Percentiles rank a stretch among this genome's conserved stretches.
phyloP scores from a whole-genome alignment of 768 basidiomycete species.

The Plicaturopsis crispa region DNA sequence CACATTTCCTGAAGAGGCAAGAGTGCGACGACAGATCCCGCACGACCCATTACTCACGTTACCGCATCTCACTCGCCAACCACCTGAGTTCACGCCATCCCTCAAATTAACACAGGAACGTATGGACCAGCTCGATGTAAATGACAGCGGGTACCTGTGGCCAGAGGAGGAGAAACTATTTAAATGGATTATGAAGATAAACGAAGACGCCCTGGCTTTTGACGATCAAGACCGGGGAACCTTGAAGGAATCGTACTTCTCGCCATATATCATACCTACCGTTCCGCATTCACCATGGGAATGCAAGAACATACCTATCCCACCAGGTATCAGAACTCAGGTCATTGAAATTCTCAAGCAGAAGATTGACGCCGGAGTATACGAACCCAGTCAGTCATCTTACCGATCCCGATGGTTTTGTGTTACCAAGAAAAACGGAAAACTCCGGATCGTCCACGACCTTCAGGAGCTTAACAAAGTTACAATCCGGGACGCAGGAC shows the following conservation, averaged over 20 bases:
- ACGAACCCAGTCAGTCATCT: constrained; percentile 28
- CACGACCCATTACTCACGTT: constrained; percentile 24
- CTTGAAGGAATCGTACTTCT: constrained; percentile 19
- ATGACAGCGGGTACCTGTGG: constrained; percentile 17
- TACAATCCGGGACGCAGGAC: constrained; percentile 25
- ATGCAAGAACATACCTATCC: constrained; percentile 18
- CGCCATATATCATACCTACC: constrained; percentile 22
- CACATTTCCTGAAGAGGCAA: constrained; percentile 23
- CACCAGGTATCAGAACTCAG: constrained; percentile 16
- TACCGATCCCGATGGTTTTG: constrained; percentile 34
- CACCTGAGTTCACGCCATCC: constrained; percentile 23
- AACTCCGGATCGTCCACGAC: constrained; percentile 26
- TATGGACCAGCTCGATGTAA: constrained; percentile 16
- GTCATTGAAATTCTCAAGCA: constrained; percentile 22
- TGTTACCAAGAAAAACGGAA: constrained; percentile 30
- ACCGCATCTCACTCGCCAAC: constrained; percentile 17
- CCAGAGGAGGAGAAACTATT: constrained; percentile 21
- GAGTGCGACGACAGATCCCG: constrained; percentile 21
- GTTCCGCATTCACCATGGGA: constrained; percentile 19
- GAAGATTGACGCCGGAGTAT: constrained; percentile 30
- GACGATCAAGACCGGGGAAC: constrained; percentile 18
- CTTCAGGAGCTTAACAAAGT: constrained; percentile 30
- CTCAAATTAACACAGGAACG: constrained; percentile 14
- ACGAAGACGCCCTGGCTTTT: constrained; percentile 23
- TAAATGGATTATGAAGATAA: constrained; percentile 12